A percentile compares a stretch with the other conserved stretches of the same genome.
Evolutionary conservation across 2,329 filamentous ascomycete species (phyloP).

Genomic region (Fusarium pseudonygamai): DNA sequence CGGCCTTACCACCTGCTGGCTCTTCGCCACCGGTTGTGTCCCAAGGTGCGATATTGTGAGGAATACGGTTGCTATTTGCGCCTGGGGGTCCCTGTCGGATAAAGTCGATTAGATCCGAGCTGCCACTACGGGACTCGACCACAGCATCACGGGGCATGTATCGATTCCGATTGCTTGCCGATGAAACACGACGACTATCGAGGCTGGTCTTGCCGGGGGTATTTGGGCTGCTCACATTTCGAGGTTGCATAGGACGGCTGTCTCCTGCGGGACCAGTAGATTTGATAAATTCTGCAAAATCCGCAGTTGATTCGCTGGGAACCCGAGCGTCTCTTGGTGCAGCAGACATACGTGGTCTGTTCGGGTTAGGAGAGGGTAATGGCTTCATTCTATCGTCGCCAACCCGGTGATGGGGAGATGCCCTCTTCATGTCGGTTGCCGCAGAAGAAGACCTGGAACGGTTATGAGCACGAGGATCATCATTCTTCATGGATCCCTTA

Average conservation of each 20-base stretch:
- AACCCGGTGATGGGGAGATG: conserved; percentile 35
- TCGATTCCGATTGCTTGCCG: conserved; percentile 58
- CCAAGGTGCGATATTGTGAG: conserved; percentile 84
- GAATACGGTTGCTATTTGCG: conserved; percentile 71
- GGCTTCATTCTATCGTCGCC: conserved; percentile 38
- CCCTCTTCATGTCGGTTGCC: conserved; percentile 48
- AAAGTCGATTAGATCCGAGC: conserved; percentile 92
- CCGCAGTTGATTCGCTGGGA: conserved; percentile 75
- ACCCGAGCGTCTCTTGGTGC: conserved; percentile 77
- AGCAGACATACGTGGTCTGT: conserved; percentile 38
- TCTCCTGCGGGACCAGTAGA: conserved; percentile 77
- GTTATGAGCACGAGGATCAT: conserved; percentile 54
- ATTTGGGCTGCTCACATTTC: conserved; percentile 46
- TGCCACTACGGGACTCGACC: conserved; percentile 70
- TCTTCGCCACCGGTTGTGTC: conserved; percentile 89
- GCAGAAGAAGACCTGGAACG: conserved; percentile 62
- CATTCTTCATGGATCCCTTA: conserved; percentile 56
- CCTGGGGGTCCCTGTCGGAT: conserved; percentile 85
- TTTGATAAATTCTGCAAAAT: conserved; percentile 90
- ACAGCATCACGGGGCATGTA: conserved; percentile 78
- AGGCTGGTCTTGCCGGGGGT: conserved; percentile 50
- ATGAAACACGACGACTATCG: conserved; percentile 52
- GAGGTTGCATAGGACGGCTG: conserved; percentile 48
- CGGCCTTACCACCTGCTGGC: conserved; percentile 58
- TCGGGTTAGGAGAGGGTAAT: conserved; percentile 31